phyloP scores from a whole-genome alignment of 2,329 filamentous ascomycete species.

The Talaromyces rugulosus region DNA sequence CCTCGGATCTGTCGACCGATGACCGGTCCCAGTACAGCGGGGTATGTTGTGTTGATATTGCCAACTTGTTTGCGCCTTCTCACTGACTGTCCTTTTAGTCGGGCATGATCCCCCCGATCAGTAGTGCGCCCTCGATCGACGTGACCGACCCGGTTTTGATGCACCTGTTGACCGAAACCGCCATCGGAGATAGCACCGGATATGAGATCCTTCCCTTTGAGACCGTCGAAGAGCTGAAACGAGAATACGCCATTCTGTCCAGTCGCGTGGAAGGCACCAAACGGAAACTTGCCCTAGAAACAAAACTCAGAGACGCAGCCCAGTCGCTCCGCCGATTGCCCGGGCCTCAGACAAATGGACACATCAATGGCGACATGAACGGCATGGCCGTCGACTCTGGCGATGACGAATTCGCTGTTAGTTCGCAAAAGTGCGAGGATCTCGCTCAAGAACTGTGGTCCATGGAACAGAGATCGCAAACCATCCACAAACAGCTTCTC shows the following conservation, averaged over 20 bases:
- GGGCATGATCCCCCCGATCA: conserved; percentile 39
- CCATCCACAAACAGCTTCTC: conserved; percentile 70
- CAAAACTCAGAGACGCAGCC: conserved; percentile 90
- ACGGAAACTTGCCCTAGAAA: conserved; percentile 81
- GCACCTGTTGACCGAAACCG: conserved; percentile 90
- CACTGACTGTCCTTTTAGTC: conserved; percentile 43
- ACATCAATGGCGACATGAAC: conserved; percentile 48
- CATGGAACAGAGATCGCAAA: conserved; percentile 71
- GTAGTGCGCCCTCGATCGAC: conserved; percentile 37
- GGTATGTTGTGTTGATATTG: conserved; percentile 39
- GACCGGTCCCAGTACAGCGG: conserved; percentile 55
- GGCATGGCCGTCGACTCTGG: conserved; percentile 51
- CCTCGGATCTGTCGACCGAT: conserved; percentile 51
- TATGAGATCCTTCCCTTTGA: conserved; percentile 86
- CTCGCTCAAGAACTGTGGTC: conserved; percentile 74
- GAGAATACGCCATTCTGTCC: conserved; percentile 68
- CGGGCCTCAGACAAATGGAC: conserved; percentile 56
- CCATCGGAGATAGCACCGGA: conserved; percentile 78
- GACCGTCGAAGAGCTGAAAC: conserved; percentile 88
- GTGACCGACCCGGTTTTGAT: conserved; percentile 66
- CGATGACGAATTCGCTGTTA: conserved; percentile 69
- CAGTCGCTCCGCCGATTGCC: conserved; percentile 80
- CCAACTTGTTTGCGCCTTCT: conserved; percentile 8
- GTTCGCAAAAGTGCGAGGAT: conserved; percentile 79
- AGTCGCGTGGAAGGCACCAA: conserved; percentile 77